Conservation (phyloP, 2,329 filamentous ascomycete species). For the Raffaelea albimanens region DNA sequence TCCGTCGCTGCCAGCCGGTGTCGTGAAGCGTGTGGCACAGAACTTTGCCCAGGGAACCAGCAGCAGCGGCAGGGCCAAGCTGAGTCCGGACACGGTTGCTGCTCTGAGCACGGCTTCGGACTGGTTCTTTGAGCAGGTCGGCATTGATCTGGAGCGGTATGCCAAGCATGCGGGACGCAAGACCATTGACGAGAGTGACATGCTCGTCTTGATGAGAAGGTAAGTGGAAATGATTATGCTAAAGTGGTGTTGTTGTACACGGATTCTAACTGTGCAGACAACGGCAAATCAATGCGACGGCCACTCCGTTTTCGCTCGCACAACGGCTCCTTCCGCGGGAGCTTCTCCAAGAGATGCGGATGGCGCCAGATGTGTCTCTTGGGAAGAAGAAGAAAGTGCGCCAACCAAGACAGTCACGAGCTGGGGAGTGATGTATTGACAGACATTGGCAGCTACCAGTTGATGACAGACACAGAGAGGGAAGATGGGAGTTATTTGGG, state of each 20-base stretch:
- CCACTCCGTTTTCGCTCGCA: slow-evolving; percentile 78
- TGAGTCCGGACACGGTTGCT: slow-evolving; percentile 63
- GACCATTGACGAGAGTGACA: slow-evolving; percentile 77
- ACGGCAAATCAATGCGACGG: slow-evolving; percentile 60
- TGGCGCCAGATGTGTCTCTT: slow-evolving; percentile 47
- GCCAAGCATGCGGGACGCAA: slow-evolving; percentile 74
- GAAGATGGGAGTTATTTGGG: slow-evolving; percentile 5
- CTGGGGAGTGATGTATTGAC: no score
- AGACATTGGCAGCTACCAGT: neutral
- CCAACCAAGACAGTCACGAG: neutral
- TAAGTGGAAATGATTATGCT: slow-evolving; percentile 32
- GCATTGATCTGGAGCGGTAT: slow-evolving; percentile 71
- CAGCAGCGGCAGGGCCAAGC: slow-evolving; percentile 55
- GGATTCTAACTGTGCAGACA: slow-evolving; percentile 33
- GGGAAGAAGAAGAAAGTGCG: slow-evolving; percentile 28
- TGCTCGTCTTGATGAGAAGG: slow-evolving; percentile 75
- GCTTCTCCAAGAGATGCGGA: slow-evolving; percentile 71
- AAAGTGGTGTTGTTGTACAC: neutral
- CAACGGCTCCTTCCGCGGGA: slow-evolving; percentile 75
- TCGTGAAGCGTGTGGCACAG: slow-evolving; percentile 66
- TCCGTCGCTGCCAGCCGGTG: slow-evolving; percentile 60
- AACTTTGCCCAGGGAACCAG: slow-evolving; percentile 61
- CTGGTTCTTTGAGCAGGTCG: slow-evolving; percentile 85
- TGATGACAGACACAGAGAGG: slow-evolving; percentile 7
- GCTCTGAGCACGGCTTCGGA: slow-evolving; percentile 74